Evolutionary conservation across 2,329 filamentous ascomycete species (phyloP), one percentile per base, ranked within the genome.

Genomic region (Fusarium citri): DNA sequence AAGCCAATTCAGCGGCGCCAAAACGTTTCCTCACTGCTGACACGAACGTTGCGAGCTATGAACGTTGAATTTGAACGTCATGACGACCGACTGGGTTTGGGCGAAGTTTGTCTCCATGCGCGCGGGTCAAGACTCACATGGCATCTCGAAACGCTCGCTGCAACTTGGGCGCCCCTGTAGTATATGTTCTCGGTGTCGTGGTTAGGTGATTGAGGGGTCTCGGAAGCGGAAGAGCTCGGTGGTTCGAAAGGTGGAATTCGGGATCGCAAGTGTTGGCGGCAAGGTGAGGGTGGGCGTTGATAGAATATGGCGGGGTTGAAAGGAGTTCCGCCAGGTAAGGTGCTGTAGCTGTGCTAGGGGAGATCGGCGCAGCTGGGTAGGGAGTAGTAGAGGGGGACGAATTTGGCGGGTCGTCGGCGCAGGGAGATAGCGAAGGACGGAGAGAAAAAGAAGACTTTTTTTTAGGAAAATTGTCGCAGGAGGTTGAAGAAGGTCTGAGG

Each of bases 61-160:
- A 43, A 67, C 55, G 53, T 26, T 22, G 20, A 53, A 26, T 14
- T 42, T 53, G 31, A 53, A 51, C 14, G 23, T 59, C 61, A 50
- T 26, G 30, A 43, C 30, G 47, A 56, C 48, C 46, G 37, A 57
- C 59, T 43, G 66, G 47, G 26, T 47, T 41, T 49, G 34, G 42
- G 45, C 64, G 26, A 64, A 50, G 45, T 42, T 49, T 54, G 58
- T 51, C 58, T 58, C 53, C 46, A 65, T 50, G 43, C 50, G 53
- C 46, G 56, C 50, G 55, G 64, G 43, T 43, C 59, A 54, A 72
- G 66, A 80, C 79, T 80, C 74, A 80, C 79, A 80, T 68, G 79
- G 79, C 79, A 80, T 80, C 74, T 79, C 74, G 78, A 73, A 71
- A 68, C 74, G 63, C 65, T 72, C 65, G 60, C 62, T 69, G 69